Base-by-base conservation (phyloP, 148 eudicot species). In the Agrostemma githago region DNA sequence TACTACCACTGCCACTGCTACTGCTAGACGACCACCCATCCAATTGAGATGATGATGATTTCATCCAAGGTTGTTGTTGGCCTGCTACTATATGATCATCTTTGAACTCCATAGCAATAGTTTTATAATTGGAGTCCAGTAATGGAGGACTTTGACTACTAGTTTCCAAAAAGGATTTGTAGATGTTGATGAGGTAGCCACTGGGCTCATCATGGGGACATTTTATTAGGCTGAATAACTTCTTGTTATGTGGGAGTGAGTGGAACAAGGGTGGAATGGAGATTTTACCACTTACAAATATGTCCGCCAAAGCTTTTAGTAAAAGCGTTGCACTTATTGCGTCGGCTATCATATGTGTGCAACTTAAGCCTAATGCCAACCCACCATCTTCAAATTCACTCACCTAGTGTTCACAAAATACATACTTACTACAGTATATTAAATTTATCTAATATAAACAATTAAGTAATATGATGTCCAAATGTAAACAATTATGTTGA, bases 361-460 rank as follows among this genome's bases (percentile, higher is more conserved):
- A 89, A 72, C 94, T 85, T 54, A 92, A 44, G 66, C 94, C 90
- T 74, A 92, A 72, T 16, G 92, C 92, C 56, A 92, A 37, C 67
- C 94, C 97, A 16, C 93, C 94, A 69, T 79, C 85, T 82, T 89
- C 90, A 72, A 91, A 91, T 76, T 84, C 86, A 8, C 92, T 92
- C 34, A 88, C 66, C 92, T 89, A 79, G 76, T 70, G 40, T 20
- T 3, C 10, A 3, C n/a, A 21, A 21, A 71, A 39, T 26, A 26
- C 34, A 26, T 26, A 26, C 34, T 1, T 26, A 26, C 34, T 26
- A n/a, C n/a, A n/a, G n/a, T n/a, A 26, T 26, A 26, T 26, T 26
- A 1, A 26, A 1, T 26, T 26, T 26, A 0, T 26, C 34, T 26
- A 26, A 26, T 26, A 26, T 26, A 26, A 26, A 26, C 34, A 26